Base-by-base conservation (phyloP, 1,284 basidiomycete genomes). In the Meripilus lineatus region DNA sequence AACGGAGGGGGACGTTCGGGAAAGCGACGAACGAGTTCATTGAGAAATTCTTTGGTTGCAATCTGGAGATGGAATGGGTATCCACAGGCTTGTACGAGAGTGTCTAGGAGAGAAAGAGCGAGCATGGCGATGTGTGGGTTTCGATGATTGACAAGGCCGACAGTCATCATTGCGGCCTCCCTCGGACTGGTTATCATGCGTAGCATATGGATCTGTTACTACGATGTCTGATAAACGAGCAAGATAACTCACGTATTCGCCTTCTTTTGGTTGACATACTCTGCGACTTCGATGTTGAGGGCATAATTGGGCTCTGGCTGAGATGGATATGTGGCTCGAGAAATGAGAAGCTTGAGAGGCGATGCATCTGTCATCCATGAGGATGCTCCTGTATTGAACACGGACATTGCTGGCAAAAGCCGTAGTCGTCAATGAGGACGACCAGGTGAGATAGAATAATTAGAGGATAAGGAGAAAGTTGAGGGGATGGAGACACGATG, bases 31-130 rank as follows among this genome's bases (percentile, higher is more conserved):
- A 99, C 96, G 58, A 99, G 87, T 65, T 98, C 95, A 66, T 99
- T 99, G 17, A 99, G 75, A 60, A 99, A 99, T 62, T 98, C 96
- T 63, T 99, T 99, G 20, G 96, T 99, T n/a, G 89, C 78, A 55
- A 99, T 89, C 65, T 99, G 95, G 20, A 99, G 84, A 60, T 99
- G 95, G 49, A 99, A 88, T 0, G 94, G 84, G 67, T 99, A 99
- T 57, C 95, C 95, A 62, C 94, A 97, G 39, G 90, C 86, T 62
- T 94, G 90, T 42, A 97, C 89, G 40, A 99, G 83, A 11, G 92
- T 93, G 63, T 97, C 93, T 50, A 99, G 82, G 3, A 98, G 75
- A 3, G 85, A 71, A 25, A 91, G 76, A 1, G 89, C 82, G 28
- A 96, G 80, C 56, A 93, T 79, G 20, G 90, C 84, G 51, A 95